Percentiles rank a stretch among this genome's conserved stretches.
Conservation (phyloP, 2,329 filamentous ascomycete genomes). For the Penicillium concentricum region DNA sequence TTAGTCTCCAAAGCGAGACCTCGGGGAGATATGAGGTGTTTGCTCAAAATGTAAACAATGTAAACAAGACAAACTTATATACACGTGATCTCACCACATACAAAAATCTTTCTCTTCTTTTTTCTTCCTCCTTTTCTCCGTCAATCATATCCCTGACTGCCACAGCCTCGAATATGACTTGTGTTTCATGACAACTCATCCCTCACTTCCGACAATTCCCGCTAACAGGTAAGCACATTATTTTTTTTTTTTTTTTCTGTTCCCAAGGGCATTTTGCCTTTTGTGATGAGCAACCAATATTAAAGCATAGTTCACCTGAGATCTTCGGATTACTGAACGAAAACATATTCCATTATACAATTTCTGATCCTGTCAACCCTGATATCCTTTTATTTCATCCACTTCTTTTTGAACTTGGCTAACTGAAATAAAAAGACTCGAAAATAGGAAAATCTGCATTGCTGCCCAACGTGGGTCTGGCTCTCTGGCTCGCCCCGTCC, state of each 20-base stretch:
- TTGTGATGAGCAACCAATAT: slow-evolving; percentile 39
- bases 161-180: neutral
- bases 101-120: slow-evolving; percentile 9
- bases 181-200: slow-evolving; percentile 8
- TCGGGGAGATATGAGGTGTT: neutral
- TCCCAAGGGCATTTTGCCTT: slow-evolving; percentile 5
- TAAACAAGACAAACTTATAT: slow-evolving; percentile 6
- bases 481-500: slow-evolving; percentile 19
- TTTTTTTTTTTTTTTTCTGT: neutral
- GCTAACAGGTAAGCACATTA: slow-evolving; percentile 20
- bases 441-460: slow-evolving; percentile 23
- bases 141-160: slow-evolving; percentile 1
- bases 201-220: slow-evolving; percentile 3
- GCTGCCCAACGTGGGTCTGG: slow-evolving; percentile 37
- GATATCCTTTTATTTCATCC: slow-evolving; percentile 3
- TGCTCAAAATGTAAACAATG: neutral
- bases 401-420: slow-evolving; percentile 10
- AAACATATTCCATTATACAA: slow-evolving; percentile 41
- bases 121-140: slow-evolving; percentile 6
- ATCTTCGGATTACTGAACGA: slow-evolving; percentile 43
- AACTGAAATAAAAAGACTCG: slow-evolving; percentile 13
- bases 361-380: slow-evolving; percentile 31
- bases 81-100: slow-evolving; percentile 12
- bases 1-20: neutral
- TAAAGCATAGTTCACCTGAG: slow-evolving; percentile 47